Evolutionary conservation across 352 stramenopile species (phyloP), one percentile per base, ranked within the genome.

Genomic region (Phytophthora cajani): DNA sequence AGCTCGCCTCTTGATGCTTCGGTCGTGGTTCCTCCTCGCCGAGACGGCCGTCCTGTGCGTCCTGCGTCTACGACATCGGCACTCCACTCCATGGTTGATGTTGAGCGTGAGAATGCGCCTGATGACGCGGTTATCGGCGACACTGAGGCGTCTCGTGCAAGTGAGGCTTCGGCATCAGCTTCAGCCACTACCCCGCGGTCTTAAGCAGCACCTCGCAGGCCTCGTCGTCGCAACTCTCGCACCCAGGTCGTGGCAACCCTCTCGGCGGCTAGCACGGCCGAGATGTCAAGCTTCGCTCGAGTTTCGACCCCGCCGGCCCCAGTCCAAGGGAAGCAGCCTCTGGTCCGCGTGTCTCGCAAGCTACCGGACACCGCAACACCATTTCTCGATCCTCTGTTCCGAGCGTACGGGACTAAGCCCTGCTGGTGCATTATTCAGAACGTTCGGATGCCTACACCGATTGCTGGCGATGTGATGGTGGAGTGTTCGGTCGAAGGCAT

Each of bases 291-390:
- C 30, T 33, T 33, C 8, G 30, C 30, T 33, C 30, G 6, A 6
- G 30, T 7, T 9, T 10, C 30, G 1, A 33, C 30, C 0, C 7
- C 7, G 30, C 30, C 30, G 8, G 30, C 30, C 7, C 30, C 30
- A 33, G 30, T 33, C 7, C 42, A 19, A 1, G 7, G 42, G 5
- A 3, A 19, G 6, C 5, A 21, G 0, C 2, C 42, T 14, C 7
- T 9, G 5, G 16, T 19, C 1, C 16, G 17, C 6, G 4, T 2
- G 6, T 10, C 42, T 2, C 16, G 17, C 14, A 50, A 50, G 1
- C 17, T 21, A 1, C 19, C 42, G 0, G 17, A 50, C 17, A 21
- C 8, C 0, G n/a, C 42, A 0, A 23, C 14, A 0, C 17, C 5
- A 0, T 9, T 50, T 16, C 8, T 49, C 14, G 42, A 23, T 1